A percentile compares a stretch with the other conserved stretches of the same genome.
These are phyloP conservation scores for Babesia gibsoni DNA, from an alignment of 169 alveolate genomes.

Conservation along the genomic window DNA sequence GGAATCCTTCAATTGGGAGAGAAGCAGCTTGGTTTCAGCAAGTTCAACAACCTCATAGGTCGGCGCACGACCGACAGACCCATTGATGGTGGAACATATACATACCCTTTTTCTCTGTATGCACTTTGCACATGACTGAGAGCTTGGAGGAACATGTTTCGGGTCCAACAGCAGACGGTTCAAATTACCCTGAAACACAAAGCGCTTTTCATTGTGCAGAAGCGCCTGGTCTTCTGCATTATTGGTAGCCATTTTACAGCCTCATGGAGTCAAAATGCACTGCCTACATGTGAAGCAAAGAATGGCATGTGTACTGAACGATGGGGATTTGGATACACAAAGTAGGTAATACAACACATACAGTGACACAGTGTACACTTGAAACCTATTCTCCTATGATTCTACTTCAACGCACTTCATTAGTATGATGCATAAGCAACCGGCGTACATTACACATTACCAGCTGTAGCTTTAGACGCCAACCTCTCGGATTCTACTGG, in stretches of 20 bases:
- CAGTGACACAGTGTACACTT: too few relatives aligned
- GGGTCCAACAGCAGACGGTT: slow-evolving; percentile 47
- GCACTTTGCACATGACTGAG: slow-evolving; percentile 67
- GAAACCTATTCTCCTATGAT: too few relatives aligned
- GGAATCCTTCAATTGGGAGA: slow-evolving; percentile 64
- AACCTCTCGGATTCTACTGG: too few relatives aligned
- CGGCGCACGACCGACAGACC: slow-evolving; percentile 64
- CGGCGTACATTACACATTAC: too few relatives aligned
- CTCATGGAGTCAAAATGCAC: not conserved
- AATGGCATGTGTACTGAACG: not conserved
- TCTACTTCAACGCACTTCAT: too few relatives aligned
- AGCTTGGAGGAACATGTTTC: slow-evolving; percentile 60
- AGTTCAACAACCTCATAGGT: slow-evolving; percentile 65
- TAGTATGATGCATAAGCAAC: too few relatives aligned
- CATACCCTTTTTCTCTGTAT: slow-evolving; percentile 60
- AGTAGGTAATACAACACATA: too few relatives aligned
- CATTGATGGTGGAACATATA: slow-evolving; percentile 57
- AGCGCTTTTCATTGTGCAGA: slow-evolving; percentile 53
- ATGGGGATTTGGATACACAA: not conserved
- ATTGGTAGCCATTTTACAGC: slow-evolving; percentile 1
- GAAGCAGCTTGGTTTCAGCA: slow-evolving; percentile 59
- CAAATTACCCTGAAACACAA: slow-evolving; percentile 47
- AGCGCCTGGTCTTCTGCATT: slow-evolving; percentile 15
- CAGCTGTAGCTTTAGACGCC: too few relatives aligned
- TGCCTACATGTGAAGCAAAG: not conserved